Percentiles rank a stretch among this genome's conserved stretches.
These are phyloP conservation scores for Hymenoscyphus albidus DNA, from an alignment of 2,329 filamentous ascomycete species.

Conservation along the genomic window DNA sequence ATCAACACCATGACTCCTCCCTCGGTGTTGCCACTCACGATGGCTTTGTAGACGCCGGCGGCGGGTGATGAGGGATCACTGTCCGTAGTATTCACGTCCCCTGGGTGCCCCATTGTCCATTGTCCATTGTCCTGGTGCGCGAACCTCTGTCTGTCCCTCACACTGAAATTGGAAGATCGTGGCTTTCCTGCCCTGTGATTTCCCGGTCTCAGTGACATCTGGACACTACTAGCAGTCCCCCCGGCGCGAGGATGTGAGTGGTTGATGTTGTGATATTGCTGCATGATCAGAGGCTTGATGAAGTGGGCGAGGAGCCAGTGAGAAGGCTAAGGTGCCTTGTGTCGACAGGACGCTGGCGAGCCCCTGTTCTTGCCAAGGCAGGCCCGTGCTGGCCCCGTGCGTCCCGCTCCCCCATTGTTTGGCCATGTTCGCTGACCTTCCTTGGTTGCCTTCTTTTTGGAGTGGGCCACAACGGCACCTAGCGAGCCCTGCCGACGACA, in stretches of 20 bases:
- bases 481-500: not conserved
- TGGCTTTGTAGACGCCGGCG: slow-evolving; percentile 29
- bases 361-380: not conserved
- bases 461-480: not conserved
- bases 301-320: slow-evolving; percentile 6
- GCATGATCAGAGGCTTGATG: slow-evolving; percentile 18
- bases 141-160: not conserved
- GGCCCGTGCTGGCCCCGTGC: not conserved
- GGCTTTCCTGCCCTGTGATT: not conserved
- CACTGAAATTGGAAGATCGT: not conserved
- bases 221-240: not conserved
- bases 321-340: not conserved
- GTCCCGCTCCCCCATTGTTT: not conserved
- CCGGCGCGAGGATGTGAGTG: slow-evolving; percentile 17
- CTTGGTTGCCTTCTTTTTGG: slow-evolving; percentile 2
- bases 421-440: not conserved
- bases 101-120: not conserved
- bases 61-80: not conserved
- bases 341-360: not conserved
- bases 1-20: slow-evolving; percentile 9
- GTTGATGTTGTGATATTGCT: slow-evolving; percentile 24
- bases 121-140: slow-evolving; percentile 11
- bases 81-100: not conserved
- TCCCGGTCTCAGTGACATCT: not conserved
- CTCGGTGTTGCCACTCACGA: slow-evolving; percentile 25